Percentiles rank a stretch among this genome's conserved stretches.
These are phyloP conservation scores for Triglochin maritima DNA, from an alignment of 106 monocot species.

Conservation along the genomic window DNA sequence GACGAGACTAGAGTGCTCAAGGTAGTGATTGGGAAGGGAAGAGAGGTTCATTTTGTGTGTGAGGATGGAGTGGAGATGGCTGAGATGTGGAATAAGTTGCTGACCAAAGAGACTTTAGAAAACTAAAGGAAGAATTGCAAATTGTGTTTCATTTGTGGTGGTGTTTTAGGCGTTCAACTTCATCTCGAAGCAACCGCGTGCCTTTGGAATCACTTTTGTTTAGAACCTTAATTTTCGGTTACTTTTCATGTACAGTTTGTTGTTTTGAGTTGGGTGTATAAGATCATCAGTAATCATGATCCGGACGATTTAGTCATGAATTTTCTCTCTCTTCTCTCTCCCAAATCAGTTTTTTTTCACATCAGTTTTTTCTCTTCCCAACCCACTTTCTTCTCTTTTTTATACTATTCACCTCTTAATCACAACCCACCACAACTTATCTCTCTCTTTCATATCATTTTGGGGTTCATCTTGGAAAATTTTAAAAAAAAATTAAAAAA, in stretches of 20 bases:
- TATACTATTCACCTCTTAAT: no score
- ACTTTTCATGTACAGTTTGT: constrained; percentile 1
- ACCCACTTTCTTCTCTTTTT: no score
- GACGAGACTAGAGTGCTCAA: constrained; percentile 49
- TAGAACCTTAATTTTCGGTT: background rate
- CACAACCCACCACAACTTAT: no score
- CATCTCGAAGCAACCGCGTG: constrained; percentile 29
- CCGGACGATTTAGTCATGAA: no score
- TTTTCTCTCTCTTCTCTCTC: no score
- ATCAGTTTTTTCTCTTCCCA: no score
- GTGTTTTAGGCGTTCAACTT: constrained; percentile 5
- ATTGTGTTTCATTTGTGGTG: background rate
- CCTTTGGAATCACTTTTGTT: background rate
- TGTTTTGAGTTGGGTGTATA: no score
- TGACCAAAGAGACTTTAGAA: constrained; percentile 19
- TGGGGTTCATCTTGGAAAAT: no score
- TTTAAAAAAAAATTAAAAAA: no score
- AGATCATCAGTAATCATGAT: no score
- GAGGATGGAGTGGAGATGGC: constrained; percentile 50
- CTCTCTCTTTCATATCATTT: no score
- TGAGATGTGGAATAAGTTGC: constrained; percentile 60
- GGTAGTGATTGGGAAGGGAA: constrained; percentile 46
- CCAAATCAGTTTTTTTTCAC: no score
- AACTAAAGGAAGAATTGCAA: background rate
- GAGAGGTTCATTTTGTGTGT: constrained; percentile 76